Evolutionary conservation across 768 basidiomycete genomes (phyloP), one percentile per base, ranked within the genome.

Genomic region (Suillus brevipes): DNA sequence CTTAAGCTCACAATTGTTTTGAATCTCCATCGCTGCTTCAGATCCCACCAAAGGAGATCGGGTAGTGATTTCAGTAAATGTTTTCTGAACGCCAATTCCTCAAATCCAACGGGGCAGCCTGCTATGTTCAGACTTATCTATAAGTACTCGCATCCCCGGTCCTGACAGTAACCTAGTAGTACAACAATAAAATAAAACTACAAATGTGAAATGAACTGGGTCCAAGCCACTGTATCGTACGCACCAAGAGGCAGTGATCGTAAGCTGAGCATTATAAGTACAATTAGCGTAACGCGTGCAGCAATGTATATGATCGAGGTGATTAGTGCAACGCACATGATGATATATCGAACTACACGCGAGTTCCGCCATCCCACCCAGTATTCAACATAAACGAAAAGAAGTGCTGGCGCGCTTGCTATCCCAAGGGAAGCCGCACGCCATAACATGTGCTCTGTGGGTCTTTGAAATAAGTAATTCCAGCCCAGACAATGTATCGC

Each of bases 401-500:
- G 5, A 53, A 20, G 0, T 12, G 34, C 9, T 2, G 53, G 43
- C 25, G 23, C 56, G 62, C 45, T 66, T 1, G 61, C 23, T 5
- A 74, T 53, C 25, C 61, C 3, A 13, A 67, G 20, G 3, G 72
- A 68, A 4, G 66, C 66, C 4, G 65, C 38, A 23, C 69, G 67
- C 75, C 75, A 76, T 25, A 71, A 52, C 37, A 63, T 63, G 52
- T 60, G 64, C 31, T 73, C 65, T 18, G 37, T 34, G 7, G 25
- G n/a, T 0, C 67, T 68, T 8, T 71, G 67, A 45, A 74, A 75
- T 0, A 45, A 9, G 9, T 70, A 64, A 37, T 64, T 57, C 76
- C 74, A 73, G 2, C 71, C 71, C 2, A 67, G 52, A 50, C 68
- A 71, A 59, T 77, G 74, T 37, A 77, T 67, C 6, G 57, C 72